A percentile compares a stretch with the other conserved stretches of the same genome.
phyloP scores from a whole-genome alignment of 768 basidiomycete genomes.

The Mycena amicta region DNA sequence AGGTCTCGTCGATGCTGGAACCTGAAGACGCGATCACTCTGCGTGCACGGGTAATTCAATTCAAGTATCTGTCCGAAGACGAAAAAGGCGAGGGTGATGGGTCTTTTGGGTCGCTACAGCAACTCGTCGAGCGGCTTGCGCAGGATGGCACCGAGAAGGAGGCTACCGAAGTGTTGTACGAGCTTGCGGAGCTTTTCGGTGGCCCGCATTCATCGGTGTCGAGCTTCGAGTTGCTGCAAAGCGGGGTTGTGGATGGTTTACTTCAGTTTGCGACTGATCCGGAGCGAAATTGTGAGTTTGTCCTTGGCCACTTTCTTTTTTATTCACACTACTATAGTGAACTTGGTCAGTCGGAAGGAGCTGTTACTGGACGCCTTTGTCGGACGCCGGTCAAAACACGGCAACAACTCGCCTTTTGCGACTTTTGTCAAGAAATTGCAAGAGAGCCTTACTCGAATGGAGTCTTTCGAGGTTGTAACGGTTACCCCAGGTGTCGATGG shows the following conservation, averaged over 20 bases:
- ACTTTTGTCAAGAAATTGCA: slow-evolving; percentile 94
- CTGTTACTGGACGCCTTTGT: slow-evolving; percentile 81
- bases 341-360: slow-evolving; percentile 66
- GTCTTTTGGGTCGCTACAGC: slow-evolving; percentile 63
- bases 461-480: slow-evolving; percentile 92
- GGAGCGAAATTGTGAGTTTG: slow-evolving; percentile 54
- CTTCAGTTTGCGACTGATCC: slow-evolving; percentile 79
- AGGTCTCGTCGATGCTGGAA: slow-evolving; percentile 68
- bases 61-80: slow-evolving; percentile 70
- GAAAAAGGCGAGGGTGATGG: slow-evolving; percentile 60
- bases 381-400: slow-evolving; percentile 47
- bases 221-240: slow-evolving; percentile 94
- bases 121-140: slow-evolving; percentile 67
- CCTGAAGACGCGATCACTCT: slow-evolving; percentile 91
- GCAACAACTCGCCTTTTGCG: slow-evolving; percentile 61
- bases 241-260: slow-evolving; percentile 87
- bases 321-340: slow-evolving; percentile 47
- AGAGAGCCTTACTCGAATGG: slow-evolving; percentile 93
- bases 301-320: slow-evolving; percentile 14
- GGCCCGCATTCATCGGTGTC: slow-evolving; percentile 80
- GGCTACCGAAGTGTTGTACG: slow-evolving; percentile 60
- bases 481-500: slow-evolving; percentile 83
- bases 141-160: slow-evolving; percentile 63
- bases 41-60: slow-evolving; percentile 86
- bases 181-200: slow-evolving; percentile 81